phyloP scores from a whole-genome alignment of 768 basidiomycete genomes.

The Hydnomerulius pinastri region DNA sequence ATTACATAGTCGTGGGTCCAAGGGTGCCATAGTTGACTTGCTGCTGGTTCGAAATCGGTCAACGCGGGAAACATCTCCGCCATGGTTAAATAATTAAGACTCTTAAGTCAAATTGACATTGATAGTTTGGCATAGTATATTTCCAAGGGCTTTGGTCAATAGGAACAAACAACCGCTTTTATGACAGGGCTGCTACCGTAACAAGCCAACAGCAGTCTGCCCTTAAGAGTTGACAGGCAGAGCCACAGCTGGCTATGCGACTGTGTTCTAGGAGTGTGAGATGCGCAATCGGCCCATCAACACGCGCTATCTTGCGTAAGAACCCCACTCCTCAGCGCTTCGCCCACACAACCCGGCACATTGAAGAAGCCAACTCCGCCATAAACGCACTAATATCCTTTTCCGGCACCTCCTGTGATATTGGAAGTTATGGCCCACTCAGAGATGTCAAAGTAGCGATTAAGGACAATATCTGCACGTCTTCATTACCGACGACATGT shows the following conservation, averaged over 20 bases:
- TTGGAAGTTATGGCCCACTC: slow-evolving; percentile 29
- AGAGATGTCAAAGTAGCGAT: slow-evolving; percentile 59
- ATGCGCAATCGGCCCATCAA: neutral
- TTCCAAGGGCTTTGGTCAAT: neutral
- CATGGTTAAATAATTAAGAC: no score
- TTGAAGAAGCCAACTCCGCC: slow-evolving; percentile 31
- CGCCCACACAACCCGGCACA: slow-evolving; percentile 6
- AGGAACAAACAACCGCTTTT: neutral
- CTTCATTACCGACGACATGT: slow-evolving; percentile 67
- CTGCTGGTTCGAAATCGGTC: no score
- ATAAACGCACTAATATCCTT: slow-evolving; percentile 59
- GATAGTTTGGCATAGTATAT: no score
- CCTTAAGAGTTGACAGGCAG: no score
- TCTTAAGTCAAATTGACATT: no score
- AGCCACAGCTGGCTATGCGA: neutral
- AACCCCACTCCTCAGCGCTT: slow-evolving; percentile 2
- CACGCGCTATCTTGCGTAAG: neutral
- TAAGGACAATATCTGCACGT: slow-evolving; percentile 87
- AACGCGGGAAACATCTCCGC: no score
- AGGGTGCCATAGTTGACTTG: no score
- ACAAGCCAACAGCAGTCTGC: no score
- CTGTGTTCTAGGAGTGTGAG: neutral
- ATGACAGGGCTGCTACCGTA: no score
- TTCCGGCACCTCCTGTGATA: slow-evolving; percentile 1
- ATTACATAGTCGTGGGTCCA: no score